phyloP scores from a whole-genome alignment of 345 rosid genomes.

The Lepidium didymum region DNA sequence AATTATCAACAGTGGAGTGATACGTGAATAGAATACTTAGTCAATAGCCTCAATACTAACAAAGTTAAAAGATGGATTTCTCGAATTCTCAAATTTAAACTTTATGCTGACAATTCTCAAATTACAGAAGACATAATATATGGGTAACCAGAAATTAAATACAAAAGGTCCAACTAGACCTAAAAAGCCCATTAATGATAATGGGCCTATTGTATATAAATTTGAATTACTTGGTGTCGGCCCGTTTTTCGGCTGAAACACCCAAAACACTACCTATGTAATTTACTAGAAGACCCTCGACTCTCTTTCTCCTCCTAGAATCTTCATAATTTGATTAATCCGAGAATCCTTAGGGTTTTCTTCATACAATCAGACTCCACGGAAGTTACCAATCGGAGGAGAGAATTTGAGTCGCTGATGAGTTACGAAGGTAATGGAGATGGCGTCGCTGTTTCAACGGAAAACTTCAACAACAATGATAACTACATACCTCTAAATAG shows the following conservation, averaged over 20 bases:
- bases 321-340: background rate
- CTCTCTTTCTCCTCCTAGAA: constrained; percentile 1
- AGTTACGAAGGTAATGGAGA: constrained; percentile 29
- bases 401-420: background rate
- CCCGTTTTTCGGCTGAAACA: background rate
- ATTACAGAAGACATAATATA: too few species aligned
- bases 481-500: background rate
- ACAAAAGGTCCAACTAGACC: too few species aligned
- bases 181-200: background rate
- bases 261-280: background rate
- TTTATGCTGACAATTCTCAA: too few species aligned
- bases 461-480: background rate
- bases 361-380: background rate
- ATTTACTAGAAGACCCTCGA: constrained; percentile 8
- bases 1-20: too few species aligned
- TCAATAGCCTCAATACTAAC: too few species aligned
- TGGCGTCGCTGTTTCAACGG: background rate
- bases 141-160: too few species aligned
- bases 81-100: too few species aligned
- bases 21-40: too few species aligned
- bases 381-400: background rate
- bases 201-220: background rate
- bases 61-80: too few species aligned
- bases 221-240: background rate
- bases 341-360: constrained; percentile 20